Evolutionary conservation across 768 basidiomycete genomes (phyloP), one percentile per base, ranked within the genome.

Genomic region (Suillus tomentosus): DNA sequence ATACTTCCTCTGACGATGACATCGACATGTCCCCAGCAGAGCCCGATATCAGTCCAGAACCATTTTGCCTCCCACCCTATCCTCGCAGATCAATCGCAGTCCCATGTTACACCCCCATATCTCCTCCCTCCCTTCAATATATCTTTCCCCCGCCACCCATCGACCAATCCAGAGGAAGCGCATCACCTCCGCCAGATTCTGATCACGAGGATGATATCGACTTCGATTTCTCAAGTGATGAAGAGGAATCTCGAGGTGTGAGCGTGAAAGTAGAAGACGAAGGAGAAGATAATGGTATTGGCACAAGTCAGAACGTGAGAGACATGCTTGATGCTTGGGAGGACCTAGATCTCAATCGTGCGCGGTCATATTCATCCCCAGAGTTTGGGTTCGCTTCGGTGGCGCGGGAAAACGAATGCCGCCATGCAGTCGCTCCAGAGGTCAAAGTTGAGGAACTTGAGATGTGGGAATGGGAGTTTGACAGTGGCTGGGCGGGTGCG

Each of bases 321-420:
- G 84, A 84, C 14, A 82, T 89, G 76, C 73, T 90, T 51, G 87
- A 89, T 62, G 85, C 84, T 19, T 92, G 89, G 89, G 90, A 91
- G 60, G 82, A 84, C 67, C 79, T 86, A 64, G 87, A 88, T 68
- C 40, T 58, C 60, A 56, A 51, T 67, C 65, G 19, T n/a, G 57
- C 57, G 24, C 57, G 57, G 17, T 42, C 57, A 6, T 58, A 31
- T 57, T 57, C 56, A 27, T 31, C 11, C 42, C 24, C 43, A 14
- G 58, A 40, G 1, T 47, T 22, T 47, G 34, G 24, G 13, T 24
- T 57, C 15, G 11, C 31, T 31, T 31, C 11, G 31, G 69, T 75
- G 24, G 66, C 69, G 14, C 71, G 66, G 13, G 68, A 54, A 19
- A 63, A 67, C 40, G 62, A 68, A 34, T 72, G 68, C 37, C 75